A percentile compares a stretch with the other conserved stretches of the same genome.
Evolutionary conservation across 2,329 filamentous ascomycete species (phyloP).

Genomic region (Colletotrichum phormii): DNA sequence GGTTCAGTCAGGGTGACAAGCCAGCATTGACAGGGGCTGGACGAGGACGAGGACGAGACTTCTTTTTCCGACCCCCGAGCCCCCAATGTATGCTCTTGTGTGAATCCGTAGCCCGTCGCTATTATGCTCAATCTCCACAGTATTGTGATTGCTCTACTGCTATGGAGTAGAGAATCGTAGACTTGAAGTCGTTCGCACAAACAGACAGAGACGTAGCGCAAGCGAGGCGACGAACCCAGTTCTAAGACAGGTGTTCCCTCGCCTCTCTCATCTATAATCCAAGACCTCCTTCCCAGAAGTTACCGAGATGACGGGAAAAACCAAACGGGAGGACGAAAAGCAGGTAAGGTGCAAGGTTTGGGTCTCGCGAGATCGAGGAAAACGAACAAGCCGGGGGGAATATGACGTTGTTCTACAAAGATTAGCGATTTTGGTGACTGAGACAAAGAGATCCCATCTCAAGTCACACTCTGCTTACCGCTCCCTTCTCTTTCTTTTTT

Average conservation of each 20-base stretch:
- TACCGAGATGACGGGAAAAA: background rate
- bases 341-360: background rate
- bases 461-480: no score
- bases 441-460: background rate
- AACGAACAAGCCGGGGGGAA: background rate
- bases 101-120: background rate
- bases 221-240: background rate
- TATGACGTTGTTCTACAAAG: background rate
- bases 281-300: background rate
- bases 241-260: background rate
- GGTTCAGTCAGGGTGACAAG: background rate
- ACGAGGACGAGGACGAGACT: no score
- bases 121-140: background rate
- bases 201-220: background rate
- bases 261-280: background rate
- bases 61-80: background rate
- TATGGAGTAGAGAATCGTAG: background rate
- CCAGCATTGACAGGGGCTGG: background rate
- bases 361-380: no score
- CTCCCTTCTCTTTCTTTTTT: background rate
- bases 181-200: background rate
- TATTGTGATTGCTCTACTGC: background rate
- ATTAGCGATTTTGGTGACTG: background rate
- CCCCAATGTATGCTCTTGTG: background rate
- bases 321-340: background rate